Evolutionary conservation across 108 stramenopile genomes (phyloP).

Genomic region (Phaeodactylum tricornutum): DNA sequence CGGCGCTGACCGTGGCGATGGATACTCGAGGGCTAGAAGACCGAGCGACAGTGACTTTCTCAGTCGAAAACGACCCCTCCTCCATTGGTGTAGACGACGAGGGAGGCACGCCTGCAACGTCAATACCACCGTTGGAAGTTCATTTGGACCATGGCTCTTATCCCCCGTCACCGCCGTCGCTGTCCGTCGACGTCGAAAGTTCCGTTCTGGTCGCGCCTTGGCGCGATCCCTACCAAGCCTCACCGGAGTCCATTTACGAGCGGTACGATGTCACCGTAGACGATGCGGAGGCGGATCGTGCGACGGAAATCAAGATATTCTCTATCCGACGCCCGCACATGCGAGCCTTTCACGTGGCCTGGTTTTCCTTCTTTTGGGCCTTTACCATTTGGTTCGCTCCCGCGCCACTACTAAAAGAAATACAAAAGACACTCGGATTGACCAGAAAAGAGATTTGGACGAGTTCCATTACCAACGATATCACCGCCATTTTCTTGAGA

Average conservation of each 20-base stretch:
- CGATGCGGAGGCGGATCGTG: conserved; percentile 52
- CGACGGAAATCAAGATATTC: conserved; percentile 57
- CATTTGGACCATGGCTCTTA: too few relatives aligned
- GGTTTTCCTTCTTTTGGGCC: conserved; percentile 69
- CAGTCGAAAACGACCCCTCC: too few relatives aligned
- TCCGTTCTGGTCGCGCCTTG: too few relatives aligned
- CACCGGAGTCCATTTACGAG: conserved; percentile 52
- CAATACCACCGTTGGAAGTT: too few relatives aligned
- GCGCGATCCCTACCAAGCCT: conserved; percentile 33
- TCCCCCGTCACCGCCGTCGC: too few relatives aligned
- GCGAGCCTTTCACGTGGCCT: conserved; percentile 76
- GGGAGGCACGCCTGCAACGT: too few relatives aligned
- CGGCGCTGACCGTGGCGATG: too few relatives aligned
- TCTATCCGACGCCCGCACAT: conserved; percentile 60
- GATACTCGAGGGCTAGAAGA: too few relatives aligned
- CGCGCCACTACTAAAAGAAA: conserved; percentile 69
- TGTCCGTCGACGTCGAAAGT: too few relatives aligned
- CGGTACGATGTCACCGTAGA: conserved; percentile 37
- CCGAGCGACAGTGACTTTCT: too few relatives aligned
- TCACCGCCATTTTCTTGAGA: conserved; percentile 62
- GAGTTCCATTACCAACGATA: conserved; percentile 53
- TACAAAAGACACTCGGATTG: conserved; percentile 44
- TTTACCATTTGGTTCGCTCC: conserved; percentile 85
- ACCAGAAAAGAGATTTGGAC: conserved; percentile 63
- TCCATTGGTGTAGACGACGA: too few relatives aligned